These are phyloP conservation scores for Glaciozyma antarctica DNA, from an alignment of 768 basidiomycete species.

Conservation along the genomic window DNA sequence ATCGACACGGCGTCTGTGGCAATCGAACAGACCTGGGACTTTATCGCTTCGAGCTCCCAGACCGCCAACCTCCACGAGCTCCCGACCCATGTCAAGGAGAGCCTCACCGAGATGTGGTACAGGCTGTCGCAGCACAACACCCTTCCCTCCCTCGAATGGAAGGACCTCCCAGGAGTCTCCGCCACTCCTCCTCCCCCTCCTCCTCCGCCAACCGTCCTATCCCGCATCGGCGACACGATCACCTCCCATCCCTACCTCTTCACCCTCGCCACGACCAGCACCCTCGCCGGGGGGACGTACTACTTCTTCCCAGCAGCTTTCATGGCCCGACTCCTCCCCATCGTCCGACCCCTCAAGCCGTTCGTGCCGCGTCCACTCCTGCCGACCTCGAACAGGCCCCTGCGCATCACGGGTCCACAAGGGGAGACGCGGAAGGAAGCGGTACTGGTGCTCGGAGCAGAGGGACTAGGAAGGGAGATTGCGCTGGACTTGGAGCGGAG, in stretches of 20 bases:
- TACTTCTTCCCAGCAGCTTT: conserved; percentile 10
- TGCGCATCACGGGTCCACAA: not conserved
- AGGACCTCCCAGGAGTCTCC: conserved; percentile 5
- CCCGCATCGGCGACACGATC: not conserved
- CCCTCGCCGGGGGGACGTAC: conserved; percentile 2
- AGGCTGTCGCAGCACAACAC: conserved; percentile 16
- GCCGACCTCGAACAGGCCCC: conserved; percentile 1
- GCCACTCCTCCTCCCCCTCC: conserved; percentile 6
- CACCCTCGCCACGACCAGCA: not conserved
- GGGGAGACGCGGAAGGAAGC: conserved; percentile 30
- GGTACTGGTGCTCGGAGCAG: conserved; percentile 60
- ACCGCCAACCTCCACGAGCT: conserved; percentile 4
- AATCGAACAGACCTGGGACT: too few species aligned
- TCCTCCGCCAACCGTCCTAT: not conserved
- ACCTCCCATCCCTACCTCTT: conserved; percentile 3
- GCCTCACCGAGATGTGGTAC: conserved; percentile 5
- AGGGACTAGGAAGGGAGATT: conserved; percentile 37
- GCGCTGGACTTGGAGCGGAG: conserved; percentile 63
- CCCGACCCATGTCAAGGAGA: not conserved
- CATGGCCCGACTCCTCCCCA: not conserved
- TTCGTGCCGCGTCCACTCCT: conserved; percentile 12
- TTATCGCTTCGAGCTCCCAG: conserved; percentile 2
- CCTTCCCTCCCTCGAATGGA: not conserved
- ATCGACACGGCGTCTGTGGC: too few species aligned
- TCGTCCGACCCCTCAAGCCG: not conserved